Conservation (phyloP, 768 basidiomycete species). For the Agaricus bisporus region DNA sequence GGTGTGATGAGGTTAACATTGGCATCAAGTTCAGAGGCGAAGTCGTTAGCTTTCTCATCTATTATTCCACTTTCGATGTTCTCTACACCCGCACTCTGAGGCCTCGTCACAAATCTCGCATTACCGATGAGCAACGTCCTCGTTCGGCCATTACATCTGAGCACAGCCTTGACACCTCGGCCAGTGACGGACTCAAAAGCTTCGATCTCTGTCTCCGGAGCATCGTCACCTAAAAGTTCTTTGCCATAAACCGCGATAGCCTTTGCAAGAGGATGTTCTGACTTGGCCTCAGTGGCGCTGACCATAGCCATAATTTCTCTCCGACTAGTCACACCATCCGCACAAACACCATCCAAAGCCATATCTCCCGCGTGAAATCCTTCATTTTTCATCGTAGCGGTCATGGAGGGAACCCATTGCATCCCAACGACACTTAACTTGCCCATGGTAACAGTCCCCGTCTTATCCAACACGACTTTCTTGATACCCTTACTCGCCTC, state of each 20-base stretch:
- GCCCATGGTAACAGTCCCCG: constrained; percentile 95
- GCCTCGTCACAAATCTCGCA: constrained; percentile 51
- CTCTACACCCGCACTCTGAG: constrained; percentile 38
- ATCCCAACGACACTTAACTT: constrained; percentile 77
- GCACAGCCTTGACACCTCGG: constrained; percentile 72
- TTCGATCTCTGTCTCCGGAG: constrained; percentile 50
- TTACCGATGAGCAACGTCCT: constrained; percentile 72
- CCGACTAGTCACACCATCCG: constrained; percentile 57
- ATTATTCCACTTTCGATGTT: constrained; percentile 44
- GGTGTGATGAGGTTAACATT: constrained; percentile 37
- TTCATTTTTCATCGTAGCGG: constrained; percentile 16
- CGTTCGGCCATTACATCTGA: constrained; percentile 46
- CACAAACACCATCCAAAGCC: constrained; percentile 39
- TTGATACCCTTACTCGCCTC: constrained; percentile 85
- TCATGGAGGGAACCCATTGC: constrained; percentile 56
- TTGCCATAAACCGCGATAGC: constrained; percentile 84
- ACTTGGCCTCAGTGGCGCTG: constrained; percentile 80
- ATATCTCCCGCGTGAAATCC: constrained; percentile 40
- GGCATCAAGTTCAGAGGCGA: constrained; percentile 10
- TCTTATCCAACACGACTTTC: constrained; percentile 90
- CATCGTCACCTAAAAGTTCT: constrained; percentile 41
- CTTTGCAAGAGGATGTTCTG: constrained; percentile 94
- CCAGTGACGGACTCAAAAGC: constrained; percentile 88
- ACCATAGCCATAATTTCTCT: constrained; percentile 73
- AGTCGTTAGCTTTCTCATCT: constrained; percentile 36